Conservation (phyloP, 495 filamentous ascomycete species). For the Penicillium macrosclerotiorum region DNA sequence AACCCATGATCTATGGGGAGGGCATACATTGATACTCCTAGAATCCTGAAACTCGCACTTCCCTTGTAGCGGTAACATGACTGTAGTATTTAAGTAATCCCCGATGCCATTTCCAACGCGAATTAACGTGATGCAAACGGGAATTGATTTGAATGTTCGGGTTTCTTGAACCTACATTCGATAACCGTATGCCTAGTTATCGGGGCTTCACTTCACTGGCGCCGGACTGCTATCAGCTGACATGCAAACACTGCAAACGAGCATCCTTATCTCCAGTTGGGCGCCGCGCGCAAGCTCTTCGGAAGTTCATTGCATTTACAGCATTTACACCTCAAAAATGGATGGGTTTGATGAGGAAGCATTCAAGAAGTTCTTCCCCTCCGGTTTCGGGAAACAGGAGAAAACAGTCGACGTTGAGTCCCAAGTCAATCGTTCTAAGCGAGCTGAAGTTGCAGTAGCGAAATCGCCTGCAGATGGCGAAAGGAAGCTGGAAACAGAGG, state of each 20-base stretch:
- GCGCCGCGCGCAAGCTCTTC: constrained; percentile 13
- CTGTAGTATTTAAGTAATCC: not conserved
- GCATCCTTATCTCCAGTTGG: constrained; percentile 19
- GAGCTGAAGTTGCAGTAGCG: constrained; percentile 40
- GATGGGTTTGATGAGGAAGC: constrained; percentile 77
- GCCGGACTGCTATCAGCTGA: not conserved
- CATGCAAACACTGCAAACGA: constrained; percentile 44
- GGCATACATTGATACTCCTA: constrained; percentile 11
- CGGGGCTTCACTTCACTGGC: too few relatives aligned
- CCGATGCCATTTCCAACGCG: too few relatives aligned
- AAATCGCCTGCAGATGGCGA: constrained; percentile 24
- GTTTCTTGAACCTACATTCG: too few relatives aligned
- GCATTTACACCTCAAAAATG: constrained; percentile 29
- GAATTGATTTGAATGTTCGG: too few relatives aligned
- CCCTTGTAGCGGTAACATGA: not conserved
- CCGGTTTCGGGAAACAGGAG: constrained; percentile 81
- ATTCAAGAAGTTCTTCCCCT: constrained; percentile 77
- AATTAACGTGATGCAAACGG: too few relatives aligned
- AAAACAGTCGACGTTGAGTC: constrained; percentile 69
- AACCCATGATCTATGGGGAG: constrained; percentile 12
- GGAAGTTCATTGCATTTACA: constrained; percentile 3
- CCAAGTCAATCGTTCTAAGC: constrained; percentile 76
- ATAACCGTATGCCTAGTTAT: too few relatives aligned
- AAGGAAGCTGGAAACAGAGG: constrained; percentile 16
- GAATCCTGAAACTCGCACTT: not conserved